These are phyloP conservation scores for Emiliania huxleyi DNA, from an alignment of 78 protist genomes.

Conservation along the genomic window DNA sequence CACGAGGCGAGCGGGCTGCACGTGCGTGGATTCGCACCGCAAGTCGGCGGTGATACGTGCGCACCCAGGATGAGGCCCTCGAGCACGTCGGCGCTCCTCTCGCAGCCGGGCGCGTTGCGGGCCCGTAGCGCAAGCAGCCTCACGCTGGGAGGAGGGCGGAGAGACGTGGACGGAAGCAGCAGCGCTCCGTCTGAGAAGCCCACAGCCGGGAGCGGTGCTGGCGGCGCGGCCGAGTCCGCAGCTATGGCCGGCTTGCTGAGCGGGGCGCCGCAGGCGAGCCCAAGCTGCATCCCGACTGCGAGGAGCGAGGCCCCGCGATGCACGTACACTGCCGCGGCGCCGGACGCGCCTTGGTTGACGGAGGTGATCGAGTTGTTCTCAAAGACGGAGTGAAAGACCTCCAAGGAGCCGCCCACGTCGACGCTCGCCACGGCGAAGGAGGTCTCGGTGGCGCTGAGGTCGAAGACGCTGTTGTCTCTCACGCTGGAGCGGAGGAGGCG, in stretches of 20 bases:
- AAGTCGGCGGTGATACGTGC: too few species aligned
- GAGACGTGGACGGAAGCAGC: not conserved
- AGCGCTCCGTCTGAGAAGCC: not conserved
- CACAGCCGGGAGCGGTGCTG: not conserved
- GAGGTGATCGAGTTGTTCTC: not conserved
- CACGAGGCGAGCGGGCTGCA: not conserved
- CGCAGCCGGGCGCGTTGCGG: not conserved
- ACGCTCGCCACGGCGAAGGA: not conserved
- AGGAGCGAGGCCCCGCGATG: not conserved
- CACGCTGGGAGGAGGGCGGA: not conserved
- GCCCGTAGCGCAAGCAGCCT: not conserved
- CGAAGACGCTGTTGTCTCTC: not conserved
- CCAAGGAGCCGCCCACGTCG: not conserved
- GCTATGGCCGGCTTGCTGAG: not conserved
- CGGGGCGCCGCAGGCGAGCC: not conserved
- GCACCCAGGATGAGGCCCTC: too few species aligned
- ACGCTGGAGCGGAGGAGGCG: not conserved
- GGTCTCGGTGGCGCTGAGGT: not conserved
- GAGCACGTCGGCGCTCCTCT: too few species aligned
- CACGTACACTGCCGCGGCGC: not conserved
- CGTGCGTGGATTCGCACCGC: not conserved
- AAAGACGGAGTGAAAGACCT: not conserved
- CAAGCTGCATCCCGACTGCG: not conserved
- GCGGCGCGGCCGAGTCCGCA: not conserved
- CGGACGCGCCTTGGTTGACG: not conserved